Conservation (phyloP, 2,329 filamentous ascomycete species). For the Trichoderma atroviride region DNA sequence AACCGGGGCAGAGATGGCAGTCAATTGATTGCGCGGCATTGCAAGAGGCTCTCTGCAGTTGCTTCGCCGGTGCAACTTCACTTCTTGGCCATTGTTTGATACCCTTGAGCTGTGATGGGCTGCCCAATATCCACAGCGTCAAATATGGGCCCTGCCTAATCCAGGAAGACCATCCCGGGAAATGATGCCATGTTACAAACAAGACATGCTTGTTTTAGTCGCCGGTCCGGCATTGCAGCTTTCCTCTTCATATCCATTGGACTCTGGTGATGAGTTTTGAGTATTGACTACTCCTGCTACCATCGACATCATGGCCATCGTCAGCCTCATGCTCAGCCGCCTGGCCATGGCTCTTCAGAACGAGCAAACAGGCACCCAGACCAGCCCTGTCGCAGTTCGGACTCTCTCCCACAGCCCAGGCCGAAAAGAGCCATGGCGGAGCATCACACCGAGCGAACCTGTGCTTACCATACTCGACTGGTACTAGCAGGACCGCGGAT, state of each 20-base stretch:
- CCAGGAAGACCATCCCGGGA: slow-evolving; percentile 11
- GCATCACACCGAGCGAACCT: not conserved
- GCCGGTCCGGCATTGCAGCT: not conserved
- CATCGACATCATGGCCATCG: not conserved
- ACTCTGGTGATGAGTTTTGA: not conserved
- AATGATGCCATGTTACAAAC: not conserved
- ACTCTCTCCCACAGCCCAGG: not conserved
- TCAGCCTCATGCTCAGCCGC: not conserved
- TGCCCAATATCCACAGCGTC: slow-evolving; percentile 21
- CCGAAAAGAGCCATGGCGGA: not conserved
- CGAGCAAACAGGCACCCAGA: not conserved
- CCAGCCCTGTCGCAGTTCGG: not conserved
- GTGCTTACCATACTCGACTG: not conserved
- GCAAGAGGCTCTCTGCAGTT: not conserved
- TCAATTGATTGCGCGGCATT: not conserved
- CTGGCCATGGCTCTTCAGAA: not conserved
- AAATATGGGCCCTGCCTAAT: not conserved
- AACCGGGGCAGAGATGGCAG: not conserved
- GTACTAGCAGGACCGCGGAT: slow-evolving; percentile 18
- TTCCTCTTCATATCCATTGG: not conserved
- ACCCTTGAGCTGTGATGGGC: not conserved
- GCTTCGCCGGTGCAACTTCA: not conserved
- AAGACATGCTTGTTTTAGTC: not conserved
- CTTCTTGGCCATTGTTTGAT: slow-evolving; percentile 9
- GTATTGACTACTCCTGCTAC: not conserved